Base-by-base conservation (phyloP, 2,329 filamentous ascomycete genomes). In the Trichoderma atrobrunneum region DNA sequence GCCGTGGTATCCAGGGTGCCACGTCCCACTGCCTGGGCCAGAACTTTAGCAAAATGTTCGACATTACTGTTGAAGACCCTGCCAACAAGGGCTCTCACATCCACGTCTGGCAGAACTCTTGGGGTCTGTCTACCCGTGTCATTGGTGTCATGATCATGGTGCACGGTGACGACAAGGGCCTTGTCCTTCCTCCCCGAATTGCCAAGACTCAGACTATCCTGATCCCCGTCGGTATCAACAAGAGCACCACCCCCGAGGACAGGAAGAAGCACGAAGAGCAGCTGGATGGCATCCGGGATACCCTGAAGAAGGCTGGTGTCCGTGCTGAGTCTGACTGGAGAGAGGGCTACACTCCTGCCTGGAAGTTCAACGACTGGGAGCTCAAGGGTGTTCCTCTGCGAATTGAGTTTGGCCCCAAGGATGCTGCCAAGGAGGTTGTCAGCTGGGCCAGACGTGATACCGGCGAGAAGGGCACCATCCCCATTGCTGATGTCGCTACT, bases 81-180 rank as follows among this genome's bases (percentile, higher is more conserved):
- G 86, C 87, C 73, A 88, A 96, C 81, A 92, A 93, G 84, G 92
- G 93, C 75, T 88, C 91, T 76, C 91, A 94, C 78, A 85, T 98
- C 71, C 86, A 95, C 79, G 95, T 98, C 72, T 98, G 95, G 95
- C 96, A 99, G 82, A 99, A 99, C 86, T 98, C 94, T 16, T 99
- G 96, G 96, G 96, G 96, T 83, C 89, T 99, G 73, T 98, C 95
- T 1, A 99, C 96, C 70, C 94, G 96, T 80, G 94, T 95, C 72
- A 97, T 99, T 76, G 97, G 96, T 85, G 94, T 98, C 81, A 98
- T 98, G 95, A 93, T 98, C 79, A 96, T 99, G 90, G 94, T 97
- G 73, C 96, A 99, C 84, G 92, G 94, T 78, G 96, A 99, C 81
- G 92, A 99, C 85, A 95, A 95, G 83, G 96, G 96, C 75, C 88